Evolutionary conservation across 1,139 yeast species (phyloP).

Genomic region (Candida buenavistaensis): DNA sequence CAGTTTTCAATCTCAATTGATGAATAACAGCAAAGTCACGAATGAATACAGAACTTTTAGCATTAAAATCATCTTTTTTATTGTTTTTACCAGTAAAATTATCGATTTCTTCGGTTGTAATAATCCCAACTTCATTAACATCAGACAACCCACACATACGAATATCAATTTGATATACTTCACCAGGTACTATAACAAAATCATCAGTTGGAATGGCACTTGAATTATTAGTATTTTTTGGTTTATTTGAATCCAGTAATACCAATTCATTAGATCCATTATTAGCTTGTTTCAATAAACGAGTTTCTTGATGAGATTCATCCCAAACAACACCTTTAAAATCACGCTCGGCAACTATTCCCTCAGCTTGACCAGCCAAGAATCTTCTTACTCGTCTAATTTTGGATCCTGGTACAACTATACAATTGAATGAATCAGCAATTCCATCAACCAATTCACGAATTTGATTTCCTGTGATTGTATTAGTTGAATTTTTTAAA

Average conservation of each 20-base stretch:
- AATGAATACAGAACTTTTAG: slow-evolving; percentile 72
- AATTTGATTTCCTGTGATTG: slow-evolving; percentile 66
- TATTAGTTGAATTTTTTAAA: slow-evolving; percentile 29
- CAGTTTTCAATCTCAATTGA: slow-evolving; percentile 70
- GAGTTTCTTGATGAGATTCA: slow-evolving; percentile 74
- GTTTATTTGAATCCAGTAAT: slow-evolving; percentile 21
- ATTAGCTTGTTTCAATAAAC: slow-evolving; percentile 45
- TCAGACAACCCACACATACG: slow-evolving; percentile 70
- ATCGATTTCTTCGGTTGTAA: slow-evolving; percentile 67
- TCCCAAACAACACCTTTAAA: slow-evolving; percentile 93
- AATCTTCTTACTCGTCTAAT: slow-evolving; percentile 90
- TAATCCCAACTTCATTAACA: slow-evolving; percentile 56
- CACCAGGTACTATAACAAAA: slow-evolving; percentile 73
- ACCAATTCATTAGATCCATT: slow-evolving; percentile 39
- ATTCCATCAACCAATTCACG: slow-evolving; percentile 77
- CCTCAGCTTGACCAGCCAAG: slow-evolving; percentile 93
- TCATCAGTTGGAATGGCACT: slow-evolving; percentile 74
- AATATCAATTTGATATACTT: slow-evolving; percentile 82
- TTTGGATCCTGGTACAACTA: slow-evolving; percentile 87
- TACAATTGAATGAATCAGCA: slow-evolving; percentile 78
- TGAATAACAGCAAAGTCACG: slow-evolving; percentile 85
- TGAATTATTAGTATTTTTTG: slow-evolving; percentile 25
- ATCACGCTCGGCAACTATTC: slow-evolving; percentile 86
- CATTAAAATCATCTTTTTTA: slow-evolving; percentile 44
- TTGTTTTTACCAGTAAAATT: slow-evolving; percentile 63